Evolutionary conservation across 2,329 filamentous ascomycete genomes (phyloP).

Genomic region (Trichoderma guizhouense): DNA sequence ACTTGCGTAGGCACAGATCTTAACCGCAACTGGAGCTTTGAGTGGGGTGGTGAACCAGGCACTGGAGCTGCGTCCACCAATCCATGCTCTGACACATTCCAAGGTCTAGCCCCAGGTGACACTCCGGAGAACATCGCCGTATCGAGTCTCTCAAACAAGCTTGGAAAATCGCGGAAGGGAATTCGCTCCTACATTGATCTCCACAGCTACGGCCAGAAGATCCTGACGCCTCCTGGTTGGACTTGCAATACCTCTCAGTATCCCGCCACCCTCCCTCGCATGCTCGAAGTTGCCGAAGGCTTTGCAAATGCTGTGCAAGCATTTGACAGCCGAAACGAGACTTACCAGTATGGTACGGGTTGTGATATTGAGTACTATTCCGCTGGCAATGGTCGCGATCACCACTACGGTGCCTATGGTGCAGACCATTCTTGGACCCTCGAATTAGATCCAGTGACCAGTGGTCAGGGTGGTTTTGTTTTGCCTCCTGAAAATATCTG

Average conservation of each 20-base stretch:
- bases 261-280: background rate
- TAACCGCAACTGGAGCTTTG: conserved; percentile 59
- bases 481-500: background rate
- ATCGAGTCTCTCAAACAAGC: background rate
- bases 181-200: conserved; percentile 13
- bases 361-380: conserved; percentile 15
- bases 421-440: conserved; percentile 8
- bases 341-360: conserved; percentile 4
- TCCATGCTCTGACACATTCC: conserved; percentile 50
- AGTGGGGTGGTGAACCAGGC: conserved; percentile 42
- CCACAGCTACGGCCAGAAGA: conserved; percentile 7
- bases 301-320: conserved; percentile 5
- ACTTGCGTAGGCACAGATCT: conserved; percentile 52
- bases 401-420: conserved; percentile 3
- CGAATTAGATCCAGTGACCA: conserved; percentile 1
- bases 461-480: conserved; percentile 1
- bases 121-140: conserved; percentile 48
- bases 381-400: conserved; percentile 2
- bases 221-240: conserved; percentile 2
- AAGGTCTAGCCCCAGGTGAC: conserved; percentile 41
- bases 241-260: conserved; percentile 7
- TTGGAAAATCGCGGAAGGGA: background rate
- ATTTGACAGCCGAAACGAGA: conserved; percentile 4
- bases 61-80: conserved; percentile 48
- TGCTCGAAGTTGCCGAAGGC: background rate